Evolutionary conservation across 2,329 filamentous ascomycete genomes (phyloP).

Genomic region (Cryphonectria nitschkei): DNA sequence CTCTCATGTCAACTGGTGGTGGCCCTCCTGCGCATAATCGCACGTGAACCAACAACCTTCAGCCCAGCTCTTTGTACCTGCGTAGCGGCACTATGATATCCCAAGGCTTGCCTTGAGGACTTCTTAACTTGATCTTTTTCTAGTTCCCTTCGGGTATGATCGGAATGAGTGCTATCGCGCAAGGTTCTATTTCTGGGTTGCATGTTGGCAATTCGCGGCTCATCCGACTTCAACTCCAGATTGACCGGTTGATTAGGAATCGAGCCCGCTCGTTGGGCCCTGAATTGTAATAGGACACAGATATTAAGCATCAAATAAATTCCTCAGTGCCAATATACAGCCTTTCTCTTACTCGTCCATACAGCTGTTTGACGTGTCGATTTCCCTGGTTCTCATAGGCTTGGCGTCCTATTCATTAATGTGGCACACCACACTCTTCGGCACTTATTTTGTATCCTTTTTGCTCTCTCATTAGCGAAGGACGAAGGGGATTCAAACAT

Average conservation of each 20-base stretch:
- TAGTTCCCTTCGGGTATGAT: neutral
- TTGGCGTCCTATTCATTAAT: neutral
- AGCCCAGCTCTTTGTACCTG: neutral
- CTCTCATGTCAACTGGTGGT: neutral
- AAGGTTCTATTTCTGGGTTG: neutral
- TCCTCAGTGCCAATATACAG: neutral
- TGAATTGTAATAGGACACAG: neutral
- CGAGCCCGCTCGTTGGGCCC: neutral
- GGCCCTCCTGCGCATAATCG: neutral
- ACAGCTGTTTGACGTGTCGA: neutral
- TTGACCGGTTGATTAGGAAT: conserved; percentile 1
- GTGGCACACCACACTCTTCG: neutral
- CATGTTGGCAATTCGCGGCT: neutral
- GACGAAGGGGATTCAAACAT: neutral
- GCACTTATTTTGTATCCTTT: neutral
- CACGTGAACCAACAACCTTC: neutral
- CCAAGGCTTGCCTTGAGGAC: neutral
- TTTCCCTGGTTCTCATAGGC: conserved; percentile 1
- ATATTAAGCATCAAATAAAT: conserved; percentile 4
- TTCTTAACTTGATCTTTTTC: neutral
- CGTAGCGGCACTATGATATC: neutral
- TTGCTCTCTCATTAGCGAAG: neutral
- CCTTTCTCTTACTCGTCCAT: neutral
- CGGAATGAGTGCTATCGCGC: neutral
- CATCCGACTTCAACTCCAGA: neutral